A percentile compares a stretch with the other conserved stretches of the same genome.
Conservation (phyloP, 345 rosid genomes). For the Eutrema yunnanense region DNA sequence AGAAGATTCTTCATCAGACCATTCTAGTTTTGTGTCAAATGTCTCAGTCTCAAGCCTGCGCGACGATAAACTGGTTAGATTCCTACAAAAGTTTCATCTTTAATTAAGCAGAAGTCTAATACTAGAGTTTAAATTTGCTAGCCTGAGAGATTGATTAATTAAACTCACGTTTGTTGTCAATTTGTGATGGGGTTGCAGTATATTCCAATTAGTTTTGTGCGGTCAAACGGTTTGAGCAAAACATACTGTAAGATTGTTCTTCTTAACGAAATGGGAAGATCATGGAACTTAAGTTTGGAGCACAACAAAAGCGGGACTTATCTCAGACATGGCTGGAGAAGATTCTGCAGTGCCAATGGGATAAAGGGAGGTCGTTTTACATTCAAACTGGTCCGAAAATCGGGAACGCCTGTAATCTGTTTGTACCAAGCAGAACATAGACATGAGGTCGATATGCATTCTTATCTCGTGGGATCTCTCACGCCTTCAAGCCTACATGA, state of each 20-base stretch:
- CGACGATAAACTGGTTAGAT: background rate
- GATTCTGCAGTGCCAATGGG: slow-evolving; percentile 19
- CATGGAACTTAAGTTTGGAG: slow-evolving; percentile 15
- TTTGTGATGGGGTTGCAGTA: slow-evolving; percentile 11
- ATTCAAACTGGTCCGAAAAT: slow-evolving; percentile 2
- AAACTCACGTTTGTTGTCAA: background rate
- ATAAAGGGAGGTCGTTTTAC: background rate
- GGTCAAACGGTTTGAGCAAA: slow-evolving; percentile 7
- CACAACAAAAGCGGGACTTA: background rate
- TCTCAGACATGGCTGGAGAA: slow-evolving; percentile 18
- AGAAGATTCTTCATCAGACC: background rate
- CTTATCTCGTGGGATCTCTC: slow-evolving; percentile 9
- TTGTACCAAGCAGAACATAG: slow-evolving; percentile 1
- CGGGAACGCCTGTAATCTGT: slow-evolving; percentile 1
- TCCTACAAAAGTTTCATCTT: background rate
- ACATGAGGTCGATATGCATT: background rate
- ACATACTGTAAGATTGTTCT: background rate
- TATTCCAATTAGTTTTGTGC: slow-evolving; percentile 10
- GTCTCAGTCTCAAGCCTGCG: slow-evolving; percentile 3
- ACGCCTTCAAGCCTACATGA: background rate
- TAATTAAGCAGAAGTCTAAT: background rate
- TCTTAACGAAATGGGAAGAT: slow-evolving; percentile 19
- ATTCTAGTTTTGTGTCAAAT: slow-evolving; percentile 16
- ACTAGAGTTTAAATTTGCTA: background rate
- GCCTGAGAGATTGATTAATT: background rate